These are phyloP conservation scores for Mytilinidion resinicola DNA, from an alignment of 495 filamentous ascomycete species.

Conservation along the genomic window DNA sequence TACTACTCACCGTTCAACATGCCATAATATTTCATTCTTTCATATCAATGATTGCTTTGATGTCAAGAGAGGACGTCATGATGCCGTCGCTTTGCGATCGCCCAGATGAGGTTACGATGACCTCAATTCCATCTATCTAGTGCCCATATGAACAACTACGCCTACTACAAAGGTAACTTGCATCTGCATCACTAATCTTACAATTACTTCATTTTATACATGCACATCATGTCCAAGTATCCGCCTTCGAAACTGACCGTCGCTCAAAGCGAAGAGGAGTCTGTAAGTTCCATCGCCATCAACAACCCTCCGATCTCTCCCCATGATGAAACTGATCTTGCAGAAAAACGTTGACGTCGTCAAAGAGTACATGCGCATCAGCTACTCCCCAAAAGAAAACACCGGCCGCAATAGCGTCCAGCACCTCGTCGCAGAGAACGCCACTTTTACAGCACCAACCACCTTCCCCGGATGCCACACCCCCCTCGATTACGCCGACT, in stretches of 20 bases:
- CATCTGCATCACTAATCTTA: too few relatives aligned
- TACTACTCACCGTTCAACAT: too few relatives aligned
- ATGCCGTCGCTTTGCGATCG: too few relatives aligned
- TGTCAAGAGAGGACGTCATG: too few relatives aligned
- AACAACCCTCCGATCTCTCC: neutral
- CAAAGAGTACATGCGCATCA: conserved; percentile 36
- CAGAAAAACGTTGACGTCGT: conserved; percentile 36
- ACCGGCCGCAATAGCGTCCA: conserved; percentile 28
- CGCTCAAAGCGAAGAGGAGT: conserved; percentile 14
- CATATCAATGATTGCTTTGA: too few relatives aligned
- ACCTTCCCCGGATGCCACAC: conserved; percentile 34
- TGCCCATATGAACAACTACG: too few relatives aligned
- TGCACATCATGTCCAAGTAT: neutral
- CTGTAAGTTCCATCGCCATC: neutral
- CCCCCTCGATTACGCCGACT: conserved; percentile 36
- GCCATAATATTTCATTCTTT: too few relatives aligned
- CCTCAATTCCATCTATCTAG: too few relatives aligned
- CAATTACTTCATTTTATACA: too few relatives aligned
- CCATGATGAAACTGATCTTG: too few relatives aligned
- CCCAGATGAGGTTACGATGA: too few relatives aligned
- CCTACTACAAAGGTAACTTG: too few relatives aligned
- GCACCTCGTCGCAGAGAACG: conserved; percentile 27
- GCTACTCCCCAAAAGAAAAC: conserved; percentile 32
- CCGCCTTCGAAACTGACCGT: conserved; percentile 18
- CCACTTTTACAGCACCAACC: conserved; percentile 26